Evolutionary conservation across 768 basidiomycete species (phyloP).

Genomic region (Suillus subaureus): DNA sequence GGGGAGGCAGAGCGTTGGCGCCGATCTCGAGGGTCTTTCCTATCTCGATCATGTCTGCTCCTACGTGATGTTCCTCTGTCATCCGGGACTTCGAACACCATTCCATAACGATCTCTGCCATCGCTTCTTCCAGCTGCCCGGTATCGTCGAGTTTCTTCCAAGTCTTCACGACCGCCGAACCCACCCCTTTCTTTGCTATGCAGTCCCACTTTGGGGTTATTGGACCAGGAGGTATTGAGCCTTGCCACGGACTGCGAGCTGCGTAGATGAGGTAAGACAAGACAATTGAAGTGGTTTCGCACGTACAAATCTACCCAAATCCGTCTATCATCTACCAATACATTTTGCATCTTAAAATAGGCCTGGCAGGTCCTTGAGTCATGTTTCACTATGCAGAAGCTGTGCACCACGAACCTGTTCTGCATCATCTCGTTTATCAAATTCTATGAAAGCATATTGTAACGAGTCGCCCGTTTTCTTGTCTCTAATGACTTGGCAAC

Average conservation of each 20-base stretch:
- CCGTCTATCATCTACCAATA: conserved; percentile 93
- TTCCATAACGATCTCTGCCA: conserved; percentile 52
- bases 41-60: conserved; percentile 51
- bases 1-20: conserved; percentile 29
- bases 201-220: conserved; percentile 61
- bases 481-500: conserved; percentile 96
- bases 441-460: conserved; percentile 99
- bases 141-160: conserved; percentile 74
- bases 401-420: conserved; percentile 68
- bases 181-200: conserved; percentile 38
- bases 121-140: conserved; percentile 39
- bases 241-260: conserved; percentile 95
- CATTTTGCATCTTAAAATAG: conserved; percentile 99
- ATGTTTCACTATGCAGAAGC: background rate
- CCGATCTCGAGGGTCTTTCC: conserved; percentile 26
- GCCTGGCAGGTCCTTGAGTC: conserved; percentile 51
- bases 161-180: conserved; percentile 74
- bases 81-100: conserved; percentile 84
- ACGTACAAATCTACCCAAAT: conserved; percentile 99
- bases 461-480: conserved; percentile 95
- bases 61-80: conserved; percentile 37
- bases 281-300: conserved; percentile 1
- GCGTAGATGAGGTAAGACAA: conserved; percentile 21
- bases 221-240: conserved; percentile 81
- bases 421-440: conserved; percentile 90